A percentile compares a stretch with the other conserved stretches of the same genome.
Conservation (phyloP, 1,284 basidiomycete genomes). For the Melampsora americana region DNA sequence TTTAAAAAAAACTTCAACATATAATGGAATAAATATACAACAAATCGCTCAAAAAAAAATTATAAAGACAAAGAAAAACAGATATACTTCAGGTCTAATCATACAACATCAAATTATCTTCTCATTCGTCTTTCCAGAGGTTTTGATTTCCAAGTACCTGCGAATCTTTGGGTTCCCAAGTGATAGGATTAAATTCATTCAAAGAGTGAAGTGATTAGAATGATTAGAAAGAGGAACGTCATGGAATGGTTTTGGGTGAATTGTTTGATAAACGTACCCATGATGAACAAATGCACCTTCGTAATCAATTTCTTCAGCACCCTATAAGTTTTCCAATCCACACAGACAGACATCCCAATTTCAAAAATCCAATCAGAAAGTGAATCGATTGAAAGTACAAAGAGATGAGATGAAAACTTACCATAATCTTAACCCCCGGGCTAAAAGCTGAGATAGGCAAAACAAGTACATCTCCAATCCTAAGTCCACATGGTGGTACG, state of each 20-base stretch:
- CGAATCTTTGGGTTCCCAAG: not conserved
- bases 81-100: too few relatives aligned
- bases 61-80: too few relatives aligned
- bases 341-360: too few relatives aligned
- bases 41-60: too few relatives aligned
- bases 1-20: too few relatives aligned
- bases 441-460: conserved; percentile 55
- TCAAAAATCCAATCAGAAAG: too few relatives aligned
- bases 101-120: too few relatives aligned
- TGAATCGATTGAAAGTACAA: not conserved
- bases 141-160: not conserved
- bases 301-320: not conserved
- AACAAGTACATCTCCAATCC: conserved; percentile 55
- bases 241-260: too few relatives aligned
- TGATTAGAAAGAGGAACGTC: not conserved
- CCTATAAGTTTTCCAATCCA: not conserved
- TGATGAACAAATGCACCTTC: not conserved
- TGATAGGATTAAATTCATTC: not conserved
- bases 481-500: conserved; percentile 46
- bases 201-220: not conserved
- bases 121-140: not conserved
- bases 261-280: not conserved
- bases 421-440: conserved; percentile 50
- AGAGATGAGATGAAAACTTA: not conserved
- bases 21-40: too few relatives aligned